A percentile compares a stretch with the other conserved stretches of the same genome.
Conservation (phyloP, 1,284 basidiomycete species). For the Inonotus obliquus region DNA sequence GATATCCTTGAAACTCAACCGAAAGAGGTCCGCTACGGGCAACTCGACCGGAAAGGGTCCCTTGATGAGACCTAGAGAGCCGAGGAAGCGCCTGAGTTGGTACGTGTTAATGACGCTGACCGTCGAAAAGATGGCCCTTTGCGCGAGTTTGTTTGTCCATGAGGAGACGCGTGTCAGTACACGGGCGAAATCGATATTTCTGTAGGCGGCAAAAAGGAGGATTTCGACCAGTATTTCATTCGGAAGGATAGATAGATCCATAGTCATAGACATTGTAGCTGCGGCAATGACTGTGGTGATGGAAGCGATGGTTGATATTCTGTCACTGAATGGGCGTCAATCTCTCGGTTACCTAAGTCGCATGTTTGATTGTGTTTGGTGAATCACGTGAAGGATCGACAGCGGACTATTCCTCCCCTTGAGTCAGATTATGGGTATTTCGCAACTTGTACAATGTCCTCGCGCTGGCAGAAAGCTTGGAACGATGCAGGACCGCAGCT, state of each 20-base stretch:
- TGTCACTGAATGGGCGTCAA: too few relatives aligned
- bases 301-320: too few relatives aligned
- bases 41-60: neutral
- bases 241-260: neutral
- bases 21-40: neutral
- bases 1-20: neutral
- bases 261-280: neutral
- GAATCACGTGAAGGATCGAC: neutral
- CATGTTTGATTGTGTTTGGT: too few relatives aligned
- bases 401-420: too few relatives aligned
- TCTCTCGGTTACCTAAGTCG: too few relatives aligned
- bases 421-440: too few relatives aligned
- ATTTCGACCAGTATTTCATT: slow-evolving; percentile 3
- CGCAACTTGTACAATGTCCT: neutral
- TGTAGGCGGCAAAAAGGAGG: slow-evolving; percentile 4
- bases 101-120: neutral
- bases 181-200: neutral
- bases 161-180: neutral
- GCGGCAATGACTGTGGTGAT: neutral
- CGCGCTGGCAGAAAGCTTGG: slow-evolving; percentile 59
- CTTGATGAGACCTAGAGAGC: neutral
- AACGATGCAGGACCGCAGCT: slow-evolving; percentile 52
- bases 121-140: neutral
- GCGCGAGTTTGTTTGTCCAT: slow-evolving; percentile 6
- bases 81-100: neutral